Percentiles rank a stretch among this genome's conserved stretches.
These are phyloP conservation scores for Pseudozyma tsukubaensis DNA, from an alignment of 1,284 basidiomycete species.

Conservation along the genomic window DNA sequence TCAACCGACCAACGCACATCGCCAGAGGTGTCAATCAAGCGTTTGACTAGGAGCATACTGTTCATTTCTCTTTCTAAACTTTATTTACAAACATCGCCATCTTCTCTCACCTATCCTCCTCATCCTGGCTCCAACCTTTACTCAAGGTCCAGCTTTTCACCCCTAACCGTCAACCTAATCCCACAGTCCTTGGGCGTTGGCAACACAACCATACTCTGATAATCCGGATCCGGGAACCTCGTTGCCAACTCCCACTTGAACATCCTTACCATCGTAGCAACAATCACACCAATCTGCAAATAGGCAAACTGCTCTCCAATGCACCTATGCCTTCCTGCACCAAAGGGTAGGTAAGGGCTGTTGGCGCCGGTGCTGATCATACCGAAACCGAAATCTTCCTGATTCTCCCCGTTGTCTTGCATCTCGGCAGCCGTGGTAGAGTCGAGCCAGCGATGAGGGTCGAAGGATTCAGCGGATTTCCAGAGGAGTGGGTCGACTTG, in stretches of 20 bases:
- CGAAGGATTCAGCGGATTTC: slow-evolving; percentile 75
- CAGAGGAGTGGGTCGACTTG: slow-evolving; percentile 89
- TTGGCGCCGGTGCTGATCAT: slow-evolving; percentile 72
- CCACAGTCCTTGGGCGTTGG: slow-evolving; percentile 70
- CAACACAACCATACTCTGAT: slow-evolving; percentile 80
- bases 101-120: background rate
- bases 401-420: slow-evolving; percentile 75
- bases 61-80: too few relatives aligned
- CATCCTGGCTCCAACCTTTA: background rate
- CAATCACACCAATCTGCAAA: slow-evolving; percentile 87
- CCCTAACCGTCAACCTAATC: slow-evolving; percentile 20
- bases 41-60: too few relatives aligned
- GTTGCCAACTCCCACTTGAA: slow-evolving; percentile 78
- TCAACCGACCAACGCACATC: too few relatives aligned
- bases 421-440: slow-evolving; percentile 74
- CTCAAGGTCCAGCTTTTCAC: slow-evolving; percentile 8
- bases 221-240: slow-evolving; percentile 84
- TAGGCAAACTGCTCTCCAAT: slow-evolving; percentile 98
- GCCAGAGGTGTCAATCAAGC: too few relatives aligned
- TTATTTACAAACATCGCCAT: too few relatives aligned
- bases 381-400: slow-evolving; percentile 93
- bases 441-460: slow-evolving; percentile 83
- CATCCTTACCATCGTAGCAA: slow-evolving; percentile 81
- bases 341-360: slow-evolving; percentile 87
- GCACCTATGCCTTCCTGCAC: slow-evolving; percentile 88